Base-by-base conservation (phyloP, 371 early-diverging fungal species). In the Choanephora cucurbitarum region DNA sequence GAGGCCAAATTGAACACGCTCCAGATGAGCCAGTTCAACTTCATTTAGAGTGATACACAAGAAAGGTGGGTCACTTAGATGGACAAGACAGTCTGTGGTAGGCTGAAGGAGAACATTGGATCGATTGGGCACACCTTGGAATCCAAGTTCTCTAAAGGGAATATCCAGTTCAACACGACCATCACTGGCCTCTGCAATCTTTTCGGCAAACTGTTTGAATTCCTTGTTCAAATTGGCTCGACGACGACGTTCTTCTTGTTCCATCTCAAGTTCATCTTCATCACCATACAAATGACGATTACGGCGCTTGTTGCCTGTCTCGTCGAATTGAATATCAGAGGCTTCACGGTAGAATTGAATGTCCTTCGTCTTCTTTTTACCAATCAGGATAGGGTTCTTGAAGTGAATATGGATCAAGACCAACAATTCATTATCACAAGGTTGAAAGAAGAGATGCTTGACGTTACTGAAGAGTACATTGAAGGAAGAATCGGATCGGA, bases 321-420 rank as follows among this genome's bases (percentile, higher is more conserved):
- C 99, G 70, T 99, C 98, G 65, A 91, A 96, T 55, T 87, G 86
- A 1, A 91, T 93, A 58, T 96, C 97, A 2, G 94, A 86, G 2
- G 96, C 98, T 68, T 99, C 99, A 60, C 96, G 91, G 69, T 94
- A 98, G 81, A 99, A 99, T 82, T 99, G 99, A 41, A 99, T 88
- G 70, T 99, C 99, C 78, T 91, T 91, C 1, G 96, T 97, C 79
- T 99, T 99, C 81, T 95, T 96, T 73, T 96, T 96, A 49, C 96
- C 97, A 70, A 99, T 86, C 86, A 99, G 88, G 58, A 99, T 93
- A 1, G 98, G 97, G 72, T 95, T 90, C 66, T 92, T 92, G 54
- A 99, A 86, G 55, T 99, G 98, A 34, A 98, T 82, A 66, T 99
- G 99, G 44, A 99, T 73, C 55, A 99, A 69, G 11, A 98, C 96